A percentile compares a stretch with the other conserved stretches of the same genome.
Conservation (phyloP, 129 eudicot genomes). For the Arctium lappa region DNA sequence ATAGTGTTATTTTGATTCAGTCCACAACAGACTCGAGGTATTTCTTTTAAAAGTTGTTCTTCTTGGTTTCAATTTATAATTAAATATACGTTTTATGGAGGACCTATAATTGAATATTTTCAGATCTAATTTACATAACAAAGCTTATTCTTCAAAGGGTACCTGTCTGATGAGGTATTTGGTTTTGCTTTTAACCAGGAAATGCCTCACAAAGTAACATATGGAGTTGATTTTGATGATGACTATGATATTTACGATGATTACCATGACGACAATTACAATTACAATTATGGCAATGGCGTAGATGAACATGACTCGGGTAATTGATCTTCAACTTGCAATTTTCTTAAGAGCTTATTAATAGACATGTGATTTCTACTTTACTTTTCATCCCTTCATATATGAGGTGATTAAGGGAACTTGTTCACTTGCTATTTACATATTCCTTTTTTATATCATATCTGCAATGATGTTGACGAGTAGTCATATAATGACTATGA, state of each 20-base stretch:
- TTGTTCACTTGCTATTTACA: not conserved
- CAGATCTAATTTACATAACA: not conserved
- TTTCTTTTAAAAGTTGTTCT: not conserved
- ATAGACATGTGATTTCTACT: not conserved
- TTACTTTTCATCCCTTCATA: not conserved
- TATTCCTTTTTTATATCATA: not conserved
- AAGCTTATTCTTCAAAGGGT: not conserved
- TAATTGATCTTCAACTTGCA: conserved; percentile 23
- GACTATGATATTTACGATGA: conserved; percentile 62
- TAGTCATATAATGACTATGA: not conserved
- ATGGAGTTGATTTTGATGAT: conserved; percentile 65
- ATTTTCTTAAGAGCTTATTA: conserved; percentile 12
- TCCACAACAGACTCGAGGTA: conserved; percentile 18
- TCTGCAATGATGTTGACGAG: not conserved
- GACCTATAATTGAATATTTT: not conserved
- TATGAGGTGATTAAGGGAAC: not conserved
- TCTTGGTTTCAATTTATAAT: conserved; percentile 1
- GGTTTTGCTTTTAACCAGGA: conserved; percentile 19
- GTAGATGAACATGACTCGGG: conserved; percentile 41
- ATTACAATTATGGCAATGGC: conserved; percentile 32
- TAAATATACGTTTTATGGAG: not conserved
- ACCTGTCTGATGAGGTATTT: not conserved
- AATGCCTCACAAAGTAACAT: conserved; percentile 79
- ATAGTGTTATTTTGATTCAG: conserved; percentile 10
- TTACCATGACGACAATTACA: conserved; percentile 45